Evolutionary conservation across 768 basidiomycete genomes (phyloP).

Genomic region (Lyophyllum shimeji): DNA sequence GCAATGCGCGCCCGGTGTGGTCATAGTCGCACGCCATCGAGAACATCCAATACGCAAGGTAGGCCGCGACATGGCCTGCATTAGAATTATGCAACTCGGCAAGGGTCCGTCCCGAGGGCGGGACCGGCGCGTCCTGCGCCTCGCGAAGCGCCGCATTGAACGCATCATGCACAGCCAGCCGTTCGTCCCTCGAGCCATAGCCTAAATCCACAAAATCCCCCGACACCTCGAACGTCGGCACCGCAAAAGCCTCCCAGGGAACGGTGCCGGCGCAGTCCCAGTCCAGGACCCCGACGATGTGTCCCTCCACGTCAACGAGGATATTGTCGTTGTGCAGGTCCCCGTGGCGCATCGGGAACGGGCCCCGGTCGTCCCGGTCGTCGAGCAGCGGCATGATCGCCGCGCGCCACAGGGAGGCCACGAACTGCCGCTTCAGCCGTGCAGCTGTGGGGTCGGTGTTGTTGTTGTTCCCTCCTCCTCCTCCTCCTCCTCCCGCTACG

Average conservation of each 20-base stretch:
- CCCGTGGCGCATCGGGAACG: slow-evolving; percentile 42
- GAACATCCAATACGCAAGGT: slow-evolving; percentile 44
- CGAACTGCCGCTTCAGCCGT: slow-evolving; percentile 35
- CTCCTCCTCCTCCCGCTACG: slow-evolving; percentile 34
- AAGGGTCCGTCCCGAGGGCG: slow-evolving; percentile 35
- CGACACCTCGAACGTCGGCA: slow-evolving; percentile 41
- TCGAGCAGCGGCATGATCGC: slow-evolving; percentile 42
- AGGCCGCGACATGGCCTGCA: slow-evolving; percentile 40
- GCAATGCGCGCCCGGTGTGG: slow-evolving; percentile 38
- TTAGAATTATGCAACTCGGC: slow-evolving; percentile 40
- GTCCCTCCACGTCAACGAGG: slow-evolving; percentile 37
- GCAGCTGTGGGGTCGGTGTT: slow-evolving; percentile 19
- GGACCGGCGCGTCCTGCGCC: slow-evolving; percentile 25
- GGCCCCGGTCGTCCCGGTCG: slow-evolving; percentile 35
- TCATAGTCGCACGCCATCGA: slow-evolving; percentile 42
- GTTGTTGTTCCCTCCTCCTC: not conserved
- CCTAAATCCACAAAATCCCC: slow-evolving; percentile 34
- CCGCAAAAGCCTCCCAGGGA: slow-evolving; percentile 43
- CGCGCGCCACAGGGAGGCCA: slow-evolving; percentile 37
- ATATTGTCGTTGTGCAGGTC: slow-evolving; percentile 43
- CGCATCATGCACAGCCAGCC: slow-evolving; percentile 29
- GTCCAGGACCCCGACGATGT: slow-evolving; percentile 41
- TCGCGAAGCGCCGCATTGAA: slow-evolving; percentile 31
- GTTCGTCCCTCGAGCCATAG: slow-evolving; percentile 17
- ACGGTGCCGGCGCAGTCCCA: slow-evolving; percentile 45